phyloP scores from a whole-genome alignment of 108 stramenopile species.

The Seminavis robusta region DNA sequence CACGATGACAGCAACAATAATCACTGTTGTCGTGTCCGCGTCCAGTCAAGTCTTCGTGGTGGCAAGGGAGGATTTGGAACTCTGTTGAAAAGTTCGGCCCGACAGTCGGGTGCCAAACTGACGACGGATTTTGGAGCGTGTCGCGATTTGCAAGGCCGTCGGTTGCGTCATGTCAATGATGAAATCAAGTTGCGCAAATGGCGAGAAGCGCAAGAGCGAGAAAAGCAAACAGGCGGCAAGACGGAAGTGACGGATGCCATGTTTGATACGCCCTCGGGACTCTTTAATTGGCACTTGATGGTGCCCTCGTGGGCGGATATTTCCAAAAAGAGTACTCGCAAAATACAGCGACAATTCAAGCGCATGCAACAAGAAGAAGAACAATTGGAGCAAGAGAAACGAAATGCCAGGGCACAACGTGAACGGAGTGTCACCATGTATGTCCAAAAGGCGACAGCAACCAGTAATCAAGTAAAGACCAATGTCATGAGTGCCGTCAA shows the following conservation, averaged over 20 bases:
- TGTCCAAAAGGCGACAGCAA: conserved; percentile 40
- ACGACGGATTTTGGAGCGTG: conserved; percentile 98
- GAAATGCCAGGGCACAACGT: conserved; percentile 46
- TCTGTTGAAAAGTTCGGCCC: conserved; percentile 88
- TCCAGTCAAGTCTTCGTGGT: conserved; percentile 40
- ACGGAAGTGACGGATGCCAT: conserved; percentile 42
- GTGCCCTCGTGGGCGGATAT: conserved; percentile 86
- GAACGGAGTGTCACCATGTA: conserved; percentile 53
- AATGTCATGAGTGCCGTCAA: conserved; percentile 50
- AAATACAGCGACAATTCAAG: conserved; percentile 65
- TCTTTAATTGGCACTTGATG: conserved; percentile 92
- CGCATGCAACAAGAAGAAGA: conserved; percentile 36
- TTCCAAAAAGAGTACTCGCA: conserved; percentile 54
- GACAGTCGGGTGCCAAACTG: conserved; percentile 81
- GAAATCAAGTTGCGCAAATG: conserved; percentile 89
- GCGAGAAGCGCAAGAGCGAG: conserved; percentile 61
- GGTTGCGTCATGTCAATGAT: conserved; percentile 97
- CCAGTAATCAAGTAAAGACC: conserved; percentile 22
- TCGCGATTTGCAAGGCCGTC: conserved; percentile 94
- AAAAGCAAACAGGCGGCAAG: conserved; percentile 37
- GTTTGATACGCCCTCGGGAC: conserved; percentile 76
- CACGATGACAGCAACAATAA: not conserved
- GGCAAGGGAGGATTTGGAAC: conserved; percentile 97
- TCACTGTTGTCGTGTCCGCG: not conserved
- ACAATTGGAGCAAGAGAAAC: conserved; percentile 29